Percentiles rank a stretch among this genome's conserved stretches.
phyloP scores from a whole-genome alignment of 768 basidiomycete species.

The Hygrophoropsis aurantiaca region DNA sequence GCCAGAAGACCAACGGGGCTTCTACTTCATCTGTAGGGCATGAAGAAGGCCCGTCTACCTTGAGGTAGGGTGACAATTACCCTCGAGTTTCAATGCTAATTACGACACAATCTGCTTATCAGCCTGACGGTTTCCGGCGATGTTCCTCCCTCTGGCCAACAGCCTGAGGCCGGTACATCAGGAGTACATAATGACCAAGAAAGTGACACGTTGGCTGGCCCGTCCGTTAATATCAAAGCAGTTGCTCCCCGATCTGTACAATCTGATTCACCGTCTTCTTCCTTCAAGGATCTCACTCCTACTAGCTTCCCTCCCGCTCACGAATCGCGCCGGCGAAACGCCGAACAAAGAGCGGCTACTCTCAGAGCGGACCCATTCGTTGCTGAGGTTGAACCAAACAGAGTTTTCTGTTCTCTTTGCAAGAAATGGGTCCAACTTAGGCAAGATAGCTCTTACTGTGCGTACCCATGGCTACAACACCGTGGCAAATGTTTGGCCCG shows the following conservation, averaged over 20 bases:
- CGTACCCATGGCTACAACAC: constrained; percentile 82
- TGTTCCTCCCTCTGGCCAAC: constrained; percentile 31
- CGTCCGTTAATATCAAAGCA: constrained; percentile 1
- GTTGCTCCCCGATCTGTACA: constrained; percentile 12
- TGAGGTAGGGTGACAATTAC: constrained; percentile 16
- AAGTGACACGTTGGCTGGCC: background rate
- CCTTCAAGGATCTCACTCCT: constrained; percentile 60
- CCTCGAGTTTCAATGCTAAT: constrained; percentile 1
- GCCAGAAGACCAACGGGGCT: constrained; percentile 37
- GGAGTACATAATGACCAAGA: constrained; percentile 9
- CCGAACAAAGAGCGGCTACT: constrained; percentile 75
- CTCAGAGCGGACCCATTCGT: constrained; percentile 66
- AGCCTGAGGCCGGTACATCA: constrained; percentile 24
- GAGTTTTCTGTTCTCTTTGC: constrained; percentile 74
- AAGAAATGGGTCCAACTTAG: constrained; percentile 82
- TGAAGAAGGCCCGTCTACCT: constrained; percentile 20
- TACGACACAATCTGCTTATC: background rate
- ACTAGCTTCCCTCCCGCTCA: constrained; percentile 54
- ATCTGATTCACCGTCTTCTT: constrained; percentile 32
- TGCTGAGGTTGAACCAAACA: constrained; percentile 68
- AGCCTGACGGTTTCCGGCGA: constrained; percentile 14
- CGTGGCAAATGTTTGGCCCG: constrained; percentile 72
- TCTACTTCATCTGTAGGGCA: constrained; percentile 9
- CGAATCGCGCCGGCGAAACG: constrained; percentile 72
- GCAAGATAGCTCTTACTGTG: constrained; percentile 77